Percentiles rank a stretch among this genome's conserved stretches.
These are phyloP conservation scores for Cyamopsis tetragonoloba DNA, from an alignment of 306 rosid species.

Conservation along the genomic window DNA sequence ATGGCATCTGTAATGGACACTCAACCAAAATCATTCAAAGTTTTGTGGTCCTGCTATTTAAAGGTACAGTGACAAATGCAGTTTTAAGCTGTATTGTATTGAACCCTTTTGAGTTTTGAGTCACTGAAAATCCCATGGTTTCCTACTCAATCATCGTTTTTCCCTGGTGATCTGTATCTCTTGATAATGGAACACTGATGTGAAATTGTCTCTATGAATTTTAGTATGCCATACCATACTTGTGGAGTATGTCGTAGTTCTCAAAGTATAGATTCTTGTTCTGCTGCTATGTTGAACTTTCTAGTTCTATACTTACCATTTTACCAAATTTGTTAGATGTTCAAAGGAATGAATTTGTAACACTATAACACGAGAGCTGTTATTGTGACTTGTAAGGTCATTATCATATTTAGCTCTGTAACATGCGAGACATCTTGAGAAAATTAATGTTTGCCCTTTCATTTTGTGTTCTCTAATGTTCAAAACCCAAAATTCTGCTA, in stretches of 20 bases:
- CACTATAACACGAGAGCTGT: background rate
- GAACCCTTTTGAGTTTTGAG: constrained; percentile 6
- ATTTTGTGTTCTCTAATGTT: background rate
- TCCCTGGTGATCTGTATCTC: background rate
- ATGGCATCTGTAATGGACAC: background rate
- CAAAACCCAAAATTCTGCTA: background rate
- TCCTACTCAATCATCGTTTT: background rate
- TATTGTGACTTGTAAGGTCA: constrained; percentile 1
- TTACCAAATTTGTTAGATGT: background rate
- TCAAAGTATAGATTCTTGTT: background rate
- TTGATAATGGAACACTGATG: constrained; percentile 13
- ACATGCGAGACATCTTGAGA: background rate
- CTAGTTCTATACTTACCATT: background rate
- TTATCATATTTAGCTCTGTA: background rate
- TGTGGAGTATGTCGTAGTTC: background rate
- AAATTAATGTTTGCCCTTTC: background rate
- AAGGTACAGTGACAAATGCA: background rate
- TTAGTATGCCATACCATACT: background rate
- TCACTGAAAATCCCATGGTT: constrained; percentile 5
- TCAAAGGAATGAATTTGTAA: background rate
- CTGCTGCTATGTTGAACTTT: background rate
- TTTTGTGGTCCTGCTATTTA: constrained; percentile 22
- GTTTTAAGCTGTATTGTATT: background rate
- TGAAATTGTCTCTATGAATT: constrained; percentile 3
- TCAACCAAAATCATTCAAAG: constrained; percentile 2